phyloP scores from a whole-genome alignment of 1,284 basidiomycete species.

The Baeospora myosura region DNA sequence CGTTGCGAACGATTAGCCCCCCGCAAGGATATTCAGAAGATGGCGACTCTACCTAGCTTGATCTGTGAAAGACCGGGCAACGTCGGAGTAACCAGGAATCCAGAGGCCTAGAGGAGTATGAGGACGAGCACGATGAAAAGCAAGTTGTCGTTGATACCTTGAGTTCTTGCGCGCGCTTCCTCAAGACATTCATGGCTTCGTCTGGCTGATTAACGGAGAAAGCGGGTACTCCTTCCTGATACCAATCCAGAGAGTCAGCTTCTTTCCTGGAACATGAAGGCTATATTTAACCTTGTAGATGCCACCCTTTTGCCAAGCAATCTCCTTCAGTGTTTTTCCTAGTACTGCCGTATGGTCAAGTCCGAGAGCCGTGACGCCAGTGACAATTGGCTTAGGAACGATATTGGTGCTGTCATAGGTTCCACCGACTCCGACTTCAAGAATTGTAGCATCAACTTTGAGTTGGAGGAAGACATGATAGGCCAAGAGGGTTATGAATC shows the following conservation, averaged over 20 bases:
- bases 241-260: too few relatives aligned
- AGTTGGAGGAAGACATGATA: constrained; percentile 84
- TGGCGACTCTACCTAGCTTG: constrained; percentile 48
- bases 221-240: constrained; percentile 75
- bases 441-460: constrained; percentile 81
- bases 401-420: constrained; percentile 95
- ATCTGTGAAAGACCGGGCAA: constrained; percentile 41
- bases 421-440: constrained; percentile 97
- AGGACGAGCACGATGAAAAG: constrained; percentile 1
- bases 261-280: constrained; percentile 1
- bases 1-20: constrained; percentile 8
- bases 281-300: constrained; percentile 91
- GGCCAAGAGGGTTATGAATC: constrained; percentile 87
- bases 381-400: constrained; percentile 83
- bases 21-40: neutral
- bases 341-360: constrained; percentile 91
- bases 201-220: constrained; percentile 74
- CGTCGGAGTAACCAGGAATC: constrained; percentile 52
- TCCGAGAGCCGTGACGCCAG: constrained; percentile 87
- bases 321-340: constrained; percentile 85
- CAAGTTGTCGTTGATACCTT: constrained; percentile 45
- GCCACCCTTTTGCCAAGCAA: constrained; percentile 93
- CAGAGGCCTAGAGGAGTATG: constrained; percentile 41
- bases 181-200: constrained; percentile 64
- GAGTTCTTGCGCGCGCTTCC: constrained; percentile 57